A percentile compares a stretch with the other conserved stretches of the same genome.
Evolutionary conservation across 2,329 filamentous ascomycete species (phyloP).

Genomic region (Monosporascus sp.): DNA sequence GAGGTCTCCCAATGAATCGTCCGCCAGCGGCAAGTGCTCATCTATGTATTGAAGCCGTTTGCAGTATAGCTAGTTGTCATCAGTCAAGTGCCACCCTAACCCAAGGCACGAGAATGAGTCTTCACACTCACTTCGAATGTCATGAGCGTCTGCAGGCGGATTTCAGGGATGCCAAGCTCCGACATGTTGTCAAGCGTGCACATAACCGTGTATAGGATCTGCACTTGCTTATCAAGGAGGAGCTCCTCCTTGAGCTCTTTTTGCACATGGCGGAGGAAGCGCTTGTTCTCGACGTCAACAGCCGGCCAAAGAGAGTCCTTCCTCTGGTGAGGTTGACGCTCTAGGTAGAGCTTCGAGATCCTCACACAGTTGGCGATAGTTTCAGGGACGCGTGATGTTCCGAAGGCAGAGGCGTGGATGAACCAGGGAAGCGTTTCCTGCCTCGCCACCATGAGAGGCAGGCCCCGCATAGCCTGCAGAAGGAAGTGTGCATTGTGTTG

Average conservation of each 20-base stretch:
- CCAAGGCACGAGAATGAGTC: neutral
- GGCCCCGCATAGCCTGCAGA: slow-evolving; percentile 14
- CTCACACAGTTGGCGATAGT: slow-evolving; percentile 12
- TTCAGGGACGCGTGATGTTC: slow-evolving; percentile 6
- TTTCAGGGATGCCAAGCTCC: slow-evolving; percentile 5
- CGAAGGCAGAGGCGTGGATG: slow-evolving; percentile 16
- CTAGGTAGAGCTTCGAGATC: slow-evolving; percentile 10
- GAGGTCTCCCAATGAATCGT: slow-evolving; percentile 10
- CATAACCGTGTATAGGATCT: slow-evolving; percentile 14
- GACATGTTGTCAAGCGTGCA: slow-evolving; percentile 8
- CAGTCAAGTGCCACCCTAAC: neutral
- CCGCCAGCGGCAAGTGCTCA: slow-evolving; percentile 8
- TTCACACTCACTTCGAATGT: slow-evolving; percentile 7
- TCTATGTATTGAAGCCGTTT: slow-evolving; percentile 1
- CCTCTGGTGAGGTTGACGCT: neutral
- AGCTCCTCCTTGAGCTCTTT: slow-evolving; percentile 6
- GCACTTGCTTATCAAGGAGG: slow-evolving; percentile 7
- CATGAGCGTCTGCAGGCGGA: slow-evolving; percentile 11
- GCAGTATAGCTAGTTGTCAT: slow-evolving; percentile 6
- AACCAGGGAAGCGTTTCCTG: slow-evolving; percentile 17
- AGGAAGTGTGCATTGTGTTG: slow-evolving; percentile 14
- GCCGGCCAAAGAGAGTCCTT: slow-evolving; percentile 8
- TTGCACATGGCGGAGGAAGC: slow-evolving; percentile 5
- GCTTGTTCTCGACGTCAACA: slow-evolving; percentile 12
- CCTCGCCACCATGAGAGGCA: slow-evolving; percentile 15